Evolutionary conservation across 305 asterid genomes (phyloP).

Genomic region (Plantago lanceolata): DNA sequence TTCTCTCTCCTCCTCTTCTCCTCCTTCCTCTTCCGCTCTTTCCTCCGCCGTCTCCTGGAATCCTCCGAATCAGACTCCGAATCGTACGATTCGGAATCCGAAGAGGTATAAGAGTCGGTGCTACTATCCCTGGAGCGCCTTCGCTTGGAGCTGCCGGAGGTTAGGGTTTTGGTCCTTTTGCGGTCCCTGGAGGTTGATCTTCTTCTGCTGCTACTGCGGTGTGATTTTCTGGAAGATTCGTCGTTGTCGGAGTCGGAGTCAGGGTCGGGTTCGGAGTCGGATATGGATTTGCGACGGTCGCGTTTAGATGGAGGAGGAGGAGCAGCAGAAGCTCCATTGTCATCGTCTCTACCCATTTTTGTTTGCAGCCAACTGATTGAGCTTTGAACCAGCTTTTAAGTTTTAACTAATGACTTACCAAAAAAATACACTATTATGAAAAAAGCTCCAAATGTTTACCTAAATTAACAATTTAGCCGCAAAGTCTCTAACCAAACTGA

Average conservation of each 20-base stretch:
- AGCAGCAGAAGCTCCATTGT: conserved; percentile 21
- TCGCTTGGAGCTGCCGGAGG: conserved; percentile 34
- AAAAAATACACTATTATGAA: too few species aligned
- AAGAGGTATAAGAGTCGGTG: conserved; percentile 34
- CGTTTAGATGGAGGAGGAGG: conserved; percentile 40
- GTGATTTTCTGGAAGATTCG: conserved; percentile 28
- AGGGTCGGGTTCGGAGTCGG: conserved; percentile 42
- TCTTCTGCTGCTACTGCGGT: conserved; percentile 34
- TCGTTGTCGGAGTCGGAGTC: conserved; percentile 37
- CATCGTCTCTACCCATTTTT: conserved; percentile 32
- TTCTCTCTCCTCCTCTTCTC: conserved; percentile 35
- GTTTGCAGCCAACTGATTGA: too few species aligned
- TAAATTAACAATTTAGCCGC: too few species aligned
- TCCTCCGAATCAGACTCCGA: conserved; percentile 44
- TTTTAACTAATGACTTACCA: too few species aligned
- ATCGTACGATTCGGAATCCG: conserved; percentile 43
- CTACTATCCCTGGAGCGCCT: conserved; percentile 44
- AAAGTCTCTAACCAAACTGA: too few species aligned
- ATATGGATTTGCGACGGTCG: conserved; percentile 31
- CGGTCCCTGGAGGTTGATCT: conserved; percentile 10
- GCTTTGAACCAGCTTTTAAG: too few species aligned
- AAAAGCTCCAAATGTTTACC: too few species aligned
- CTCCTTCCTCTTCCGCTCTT: conserved; percentile 42
- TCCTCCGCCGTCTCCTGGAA: conserved; percentile 46
- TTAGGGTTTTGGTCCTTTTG: conserved; percentile 18